Conservation (phyloP, 345 rosid species). For the Microthlaspi erraticum region DNA sequence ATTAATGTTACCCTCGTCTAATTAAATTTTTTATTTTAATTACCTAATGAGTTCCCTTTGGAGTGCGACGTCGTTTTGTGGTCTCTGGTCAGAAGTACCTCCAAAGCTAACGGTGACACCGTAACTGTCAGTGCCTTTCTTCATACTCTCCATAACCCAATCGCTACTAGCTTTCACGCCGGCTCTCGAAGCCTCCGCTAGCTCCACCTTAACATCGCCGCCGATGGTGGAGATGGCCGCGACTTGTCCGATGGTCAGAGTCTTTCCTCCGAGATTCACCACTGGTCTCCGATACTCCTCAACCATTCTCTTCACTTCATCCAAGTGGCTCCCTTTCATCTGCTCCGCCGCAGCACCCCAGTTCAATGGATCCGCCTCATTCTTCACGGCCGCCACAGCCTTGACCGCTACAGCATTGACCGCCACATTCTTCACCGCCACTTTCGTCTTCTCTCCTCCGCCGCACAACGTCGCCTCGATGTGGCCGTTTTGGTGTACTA, state of each 20-base stretch:
- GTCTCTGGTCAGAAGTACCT: conserved; percentile 73
- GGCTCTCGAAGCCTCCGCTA: conserved; percentile 57
- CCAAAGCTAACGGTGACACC: conserved; percentile 87
- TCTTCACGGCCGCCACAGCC: not conserved
- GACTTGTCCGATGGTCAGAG: conserved; percentile 79
- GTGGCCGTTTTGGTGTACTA: conserved; percentile 17
- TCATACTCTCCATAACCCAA: conserved; percentile 86
- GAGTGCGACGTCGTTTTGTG: conserved; percentile 67
- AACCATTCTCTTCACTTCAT: conserved; percentile 79
- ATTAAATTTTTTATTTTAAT: not conserved
- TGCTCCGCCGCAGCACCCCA: conserved; percentile 81
- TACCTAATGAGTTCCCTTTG: conserved; percentile 80
- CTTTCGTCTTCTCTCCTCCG: conserved; percentile 25
- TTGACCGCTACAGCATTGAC: too few species aligned
- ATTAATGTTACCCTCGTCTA: too few species aligned
- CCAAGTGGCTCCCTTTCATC: conserved; percentile 79
- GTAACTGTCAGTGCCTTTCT: conserved; percentile 66
- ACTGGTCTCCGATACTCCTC: conserved; percentile 60
- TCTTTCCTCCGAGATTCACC: conserved; percentile 71
- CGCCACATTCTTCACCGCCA: not conserved
- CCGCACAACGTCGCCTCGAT: conserved; percentile 35
- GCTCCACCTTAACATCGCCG: conserved; percentile 49
- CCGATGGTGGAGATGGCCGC: conserved; percentile 55
- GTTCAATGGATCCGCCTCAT: conserved; percentile 60
- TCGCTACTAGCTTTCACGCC: conserved; percentile 75